phyloP scores from a whole-genome alignment of 73 alveolate species.

The Uronychia setigera region DNA sequence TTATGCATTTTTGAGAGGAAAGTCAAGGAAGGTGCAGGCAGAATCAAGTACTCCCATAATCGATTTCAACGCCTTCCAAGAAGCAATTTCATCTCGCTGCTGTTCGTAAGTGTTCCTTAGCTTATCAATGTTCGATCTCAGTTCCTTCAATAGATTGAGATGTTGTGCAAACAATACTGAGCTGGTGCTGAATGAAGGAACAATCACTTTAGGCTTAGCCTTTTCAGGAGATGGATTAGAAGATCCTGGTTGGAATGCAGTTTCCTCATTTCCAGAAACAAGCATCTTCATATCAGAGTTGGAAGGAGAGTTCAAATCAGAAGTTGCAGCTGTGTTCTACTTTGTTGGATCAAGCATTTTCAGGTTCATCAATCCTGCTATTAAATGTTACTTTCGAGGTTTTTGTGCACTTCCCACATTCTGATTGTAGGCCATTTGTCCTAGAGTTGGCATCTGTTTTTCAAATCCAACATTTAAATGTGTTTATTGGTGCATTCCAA shows the following conservation, averaged over 20 bases:
- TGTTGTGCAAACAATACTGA: slow-evolving; percentile 56
- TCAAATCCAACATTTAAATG: not conserved
- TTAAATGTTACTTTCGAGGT: not conserved
- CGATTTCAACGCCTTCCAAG: slow-evolving; percentile 46
- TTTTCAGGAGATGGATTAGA: too few species aligned
- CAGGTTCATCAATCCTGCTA: not conserved
- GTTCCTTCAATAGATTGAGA: slow-evolving; percentile 50
- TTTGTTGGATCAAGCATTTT: not conserved
- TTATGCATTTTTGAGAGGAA: too few species aligned
- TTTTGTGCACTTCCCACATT: not conserved
- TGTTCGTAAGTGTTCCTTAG: slow-evolving; percentile 39
- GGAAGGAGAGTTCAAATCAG: too few species aligned
- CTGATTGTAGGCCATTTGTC: not conserved
- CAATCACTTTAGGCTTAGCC: slow-evolving; percentile 42
- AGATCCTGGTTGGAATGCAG: too few species aligned
- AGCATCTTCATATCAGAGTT: too few species aligned
- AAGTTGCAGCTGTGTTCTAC: not conserved
- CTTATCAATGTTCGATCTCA: slow-evolving; percentile 52
- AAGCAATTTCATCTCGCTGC: slow-evolving; percentile 53
- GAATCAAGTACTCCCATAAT: slow-evolving; percentile 43
- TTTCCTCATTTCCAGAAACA: too few species aligned
- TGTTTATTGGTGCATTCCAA: not conserved
- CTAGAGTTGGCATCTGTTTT: not conserved
- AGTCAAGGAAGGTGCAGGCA: slow-evolving; percentile 61
- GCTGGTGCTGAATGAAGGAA: slow-evolving; percentile 61